Evolutionary conservation across 2,329 filamentous ascomycete genomes (phyloP), one percentile per base, ranked within the genome.

Genomic region (Aureobasidium sp.): DNA sequence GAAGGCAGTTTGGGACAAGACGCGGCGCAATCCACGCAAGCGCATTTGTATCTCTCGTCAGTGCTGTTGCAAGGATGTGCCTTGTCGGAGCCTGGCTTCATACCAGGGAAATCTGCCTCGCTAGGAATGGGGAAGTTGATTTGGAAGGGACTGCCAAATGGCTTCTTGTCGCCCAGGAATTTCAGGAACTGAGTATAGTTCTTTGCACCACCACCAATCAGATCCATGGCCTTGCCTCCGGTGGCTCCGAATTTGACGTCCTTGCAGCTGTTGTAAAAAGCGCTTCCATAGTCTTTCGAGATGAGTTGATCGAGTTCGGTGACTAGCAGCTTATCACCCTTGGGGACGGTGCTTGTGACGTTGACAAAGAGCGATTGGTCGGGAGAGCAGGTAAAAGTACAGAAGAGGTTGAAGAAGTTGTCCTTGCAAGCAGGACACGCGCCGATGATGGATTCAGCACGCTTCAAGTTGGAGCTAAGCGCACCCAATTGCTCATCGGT

Each of bases 341-440:
- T 90, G 25, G 82, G 75, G 39, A 64, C 63, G 0, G 87, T 88
- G 59, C 86, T 77, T 12, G 94, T 97, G 47, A 99, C 86, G 70
- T 99, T 99, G 73, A 99, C 81, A 71, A 99, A 99, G 0, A 96
- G 80, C 0, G 91, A 97, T 74, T 99, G 94, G 70, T 99, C 89
- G 6, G 95, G 93, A 5, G 94, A 99, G 78, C 95, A 99, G 2
- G 92, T 97, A 72, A 99, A 97, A 5, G 91, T 95, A 78, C 94
- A 99, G 75, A 99, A 99, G 48, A 95, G 81, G 78, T 99, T 96
- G 80, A 90, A 97, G 80, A 99, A 99, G 79, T 99, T 99, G 70
- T 92, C 88, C 76, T 94, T 96, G 83, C 94, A 99, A 36, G 95
- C 94, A 1, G 94, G 94, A 73, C 94, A 99, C 11, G 91, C 91